phyloP scores from a whole-genome alignment of 768 basidiomycete genomes.

The Chalciporus piperatus region DNA sequence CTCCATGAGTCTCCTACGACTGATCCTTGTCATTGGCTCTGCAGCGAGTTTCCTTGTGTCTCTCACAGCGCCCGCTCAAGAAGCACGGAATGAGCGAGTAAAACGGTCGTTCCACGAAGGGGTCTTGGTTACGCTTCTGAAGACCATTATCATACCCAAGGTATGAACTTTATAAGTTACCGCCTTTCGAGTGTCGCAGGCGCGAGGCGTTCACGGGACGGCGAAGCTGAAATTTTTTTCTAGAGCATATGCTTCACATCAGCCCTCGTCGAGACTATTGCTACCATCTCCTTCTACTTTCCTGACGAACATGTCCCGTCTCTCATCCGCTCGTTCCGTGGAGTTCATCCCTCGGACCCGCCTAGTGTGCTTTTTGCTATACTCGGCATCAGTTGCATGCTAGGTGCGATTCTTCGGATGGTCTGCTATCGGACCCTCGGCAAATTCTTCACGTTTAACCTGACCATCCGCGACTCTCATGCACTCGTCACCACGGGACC shows the following conservation, averaged over 20 bases:
- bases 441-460: too few relatives aligned
- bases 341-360: too few relatives aligned
- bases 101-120: not conserved
- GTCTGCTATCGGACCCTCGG: too few relatives aligned
- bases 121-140: not conserved
- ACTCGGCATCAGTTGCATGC: too few relatives aligned
- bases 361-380: too few relatives aligned
- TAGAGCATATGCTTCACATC: not conserved
- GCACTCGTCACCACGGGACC: too few relatives aligned
- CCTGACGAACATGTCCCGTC: not conserved
- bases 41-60: not conserved
- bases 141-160: not conserved
- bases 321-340: not conserved
- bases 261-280: not conserved
- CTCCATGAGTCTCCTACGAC: not conserved
- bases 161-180: not conserved
- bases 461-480: too few relatives aligned
- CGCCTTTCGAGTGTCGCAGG: too few relatives aligned
- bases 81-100: not conserved
- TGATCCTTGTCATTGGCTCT: not conserved
- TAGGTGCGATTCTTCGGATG: too few relatives aligned
- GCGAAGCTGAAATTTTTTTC: not conserved
- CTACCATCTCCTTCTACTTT: not conserved
- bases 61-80: not conserved
- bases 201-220: too few relatives aligned